Percentiles rank a stretch among this genome's conserved stretches.
These are phyloP conservation scores for Colletotrichum sansevieriae DNA, from an alignment of 2,329 filamentous ascomycete species.

Conservation along the genomic window DNA sequence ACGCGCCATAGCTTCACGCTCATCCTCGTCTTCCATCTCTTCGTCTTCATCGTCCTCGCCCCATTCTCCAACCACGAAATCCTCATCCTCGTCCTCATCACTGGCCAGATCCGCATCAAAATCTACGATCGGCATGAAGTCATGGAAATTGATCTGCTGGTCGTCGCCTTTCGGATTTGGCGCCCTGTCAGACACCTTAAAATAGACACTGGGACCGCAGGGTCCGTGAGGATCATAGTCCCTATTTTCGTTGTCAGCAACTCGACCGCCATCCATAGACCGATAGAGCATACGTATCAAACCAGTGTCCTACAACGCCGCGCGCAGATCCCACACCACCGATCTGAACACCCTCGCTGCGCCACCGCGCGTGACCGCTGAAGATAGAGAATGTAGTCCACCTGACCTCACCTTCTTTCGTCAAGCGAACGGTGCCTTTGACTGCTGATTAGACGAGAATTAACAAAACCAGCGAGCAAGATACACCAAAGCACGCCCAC, in stretches of 20 bases:
- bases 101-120: conserved; percentile 44
- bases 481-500: conserved; percentile 43
- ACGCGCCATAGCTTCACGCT: conserved; percentile 44
- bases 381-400: conserved; percentile 79
- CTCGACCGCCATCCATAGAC: background rate
- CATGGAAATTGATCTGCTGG: conserved; percentile 39
- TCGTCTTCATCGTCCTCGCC: conserved; percentile 50
- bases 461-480: conserved; percentile 15
- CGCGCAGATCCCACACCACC: conserved; percentile 75
- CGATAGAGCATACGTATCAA: conserved; percentile 70
- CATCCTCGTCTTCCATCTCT: conserved; percentile 46
- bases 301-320: conserved; percentile 82
- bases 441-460: conserved; percentile 43
- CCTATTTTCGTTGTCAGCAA: conserved; percentile 50
- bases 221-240: conserved; percentile 78
- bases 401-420: conserved; percentile 77
- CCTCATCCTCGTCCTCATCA: conserved; percentile 45
- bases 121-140: conserved; percentile 44
- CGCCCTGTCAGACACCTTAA: conserved; percentile 67
- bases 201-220: conserved; percentile 81
- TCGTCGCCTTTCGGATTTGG: conserved; percentile 45
- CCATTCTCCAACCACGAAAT: conserved; percentile 42
- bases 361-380: conserved; percentile 77
- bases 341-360: conserved; percentile 81
- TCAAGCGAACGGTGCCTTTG: conserved; percentile 73